These are phyloP conservation scores for Phlyctochytrium bullatum DNA, from an alignment of 192 early-diverging fungal species.

Conservation along the genomic window DNA sequence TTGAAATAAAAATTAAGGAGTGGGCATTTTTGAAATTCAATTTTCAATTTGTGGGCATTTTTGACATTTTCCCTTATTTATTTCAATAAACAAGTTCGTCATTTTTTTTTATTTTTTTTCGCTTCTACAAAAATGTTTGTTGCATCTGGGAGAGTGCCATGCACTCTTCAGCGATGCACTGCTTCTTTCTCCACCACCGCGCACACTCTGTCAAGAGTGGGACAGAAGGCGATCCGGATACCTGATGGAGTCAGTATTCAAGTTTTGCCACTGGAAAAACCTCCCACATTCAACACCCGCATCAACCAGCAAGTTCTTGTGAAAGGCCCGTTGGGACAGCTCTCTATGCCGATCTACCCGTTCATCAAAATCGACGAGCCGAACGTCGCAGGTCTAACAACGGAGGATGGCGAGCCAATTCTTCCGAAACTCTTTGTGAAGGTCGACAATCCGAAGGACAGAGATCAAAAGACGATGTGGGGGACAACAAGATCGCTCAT, in stretches of 20 bases:
- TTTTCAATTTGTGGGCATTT: too few relatives aligned
- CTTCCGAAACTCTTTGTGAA: conserved; percentile 32
- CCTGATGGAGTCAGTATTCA: conserved; percentile 72
- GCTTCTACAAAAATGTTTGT: too few relatives aligned
- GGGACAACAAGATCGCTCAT: conserved; percentile 92
- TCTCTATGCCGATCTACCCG: conserved; percentile 76
- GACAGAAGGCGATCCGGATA: conserved; percentile 71
- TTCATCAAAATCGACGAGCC: conserved; percentile 60
- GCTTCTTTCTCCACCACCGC: conserved; percentile 43
- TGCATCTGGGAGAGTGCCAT: not conserved
- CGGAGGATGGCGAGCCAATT: conserved; percentile 26
- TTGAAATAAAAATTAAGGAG: too few relatives aligned
- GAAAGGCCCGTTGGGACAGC: conserved; percentile 77
- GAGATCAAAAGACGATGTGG: conserved; percentile 88
- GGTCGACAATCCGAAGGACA: conserved; percentile 59
- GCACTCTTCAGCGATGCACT: not conserved
- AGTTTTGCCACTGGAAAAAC: conserved; percentile 53
- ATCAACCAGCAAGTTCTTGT: conserved; percentile 57
- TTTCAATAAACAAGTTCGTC: too few relatives aligned
- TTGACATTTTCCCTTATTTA: too few relatives aligned
- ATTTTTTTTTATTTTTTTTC: too few relatives aligned
- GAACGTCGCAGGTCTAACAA: conserved; percentile 5
- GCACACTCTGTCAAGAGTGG: conserved; percentile 70
- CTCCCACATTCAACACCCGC: conserved; percentile 27
- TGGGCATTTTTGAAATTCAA: not conserved